Percentiles rank a stretch among this genome's conserved stretches.
phyloP scores from a whole-genome alignment of 345 rosid species.

The Pugionium cornutum region DNA sequence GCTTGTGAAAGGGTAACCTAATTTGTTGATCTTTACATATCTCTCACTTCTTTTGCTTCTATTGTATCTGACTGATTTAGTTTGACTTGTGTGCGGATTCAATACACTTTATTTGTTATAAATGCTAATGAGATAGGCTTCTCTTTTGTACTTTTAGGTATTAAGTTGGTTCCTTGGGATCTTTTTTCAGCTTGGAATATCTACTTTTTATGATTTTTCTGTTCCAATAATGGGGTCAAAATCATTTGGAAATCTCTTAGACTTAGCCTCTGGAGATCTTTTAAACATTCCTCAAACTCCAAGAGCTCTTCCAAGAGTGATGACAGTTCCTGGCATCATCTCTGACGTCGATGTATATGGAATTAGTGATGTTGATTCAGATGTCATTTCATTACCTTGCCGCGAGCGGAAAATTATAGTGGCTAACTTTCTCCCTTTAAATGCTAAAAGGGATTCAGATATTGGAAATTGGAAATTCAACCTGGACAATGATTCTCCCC shows the following conservation, averaged over 20 bases:
- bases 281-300: slow-evolving; percentile 58
- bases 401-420: slow-evolving; percentile 43
- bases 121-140: slow-evolving; percentile 7
- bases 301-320: slow-evolving; percentile 53
- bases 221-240: slow-evolving; percentile 54
- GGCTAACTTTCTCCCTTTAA: slow-evolving; percentile 50
- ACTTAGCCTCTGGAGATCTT: slow-evolving; percentile 61
- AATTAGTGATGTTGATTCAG: slow-evolving; percentile 37
- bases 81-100: slow-evolving; percentile 8
- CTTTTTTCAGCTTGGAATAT: slow-evolving; percentile 13
- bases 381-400: slow-evolving; percentile 28
- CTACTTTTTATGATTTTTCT: slow-evolving; percentile 22
- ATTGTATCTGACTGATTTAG: slow-evolving; percentile 1
- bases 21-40: background rate
- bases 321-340: slow-evolving; percentile 60
- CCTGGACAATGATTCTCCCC: slow-evolving; percentile 45
- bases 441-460: slow-evolving; percentile 43
- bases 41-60: background rate
- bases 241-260: slow-evolving; percentile 62
- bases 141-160: slow-evolving; percentile 17
- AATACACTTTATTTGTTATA: slow-evolving; percentile 6
- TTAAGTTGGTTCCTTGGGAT: slow-evolving; percentile 10
- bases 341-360: slow-evolving; percentile 50
- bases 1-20: slow-evolving; percentile 1
- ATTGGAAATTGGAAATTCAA: slow-evolving; percentile 44